Evolutionary conservation across 2,329 filamentous ascomycete genomes (phyloP).

Genomic region (Pyricularia sp.): DNA sequence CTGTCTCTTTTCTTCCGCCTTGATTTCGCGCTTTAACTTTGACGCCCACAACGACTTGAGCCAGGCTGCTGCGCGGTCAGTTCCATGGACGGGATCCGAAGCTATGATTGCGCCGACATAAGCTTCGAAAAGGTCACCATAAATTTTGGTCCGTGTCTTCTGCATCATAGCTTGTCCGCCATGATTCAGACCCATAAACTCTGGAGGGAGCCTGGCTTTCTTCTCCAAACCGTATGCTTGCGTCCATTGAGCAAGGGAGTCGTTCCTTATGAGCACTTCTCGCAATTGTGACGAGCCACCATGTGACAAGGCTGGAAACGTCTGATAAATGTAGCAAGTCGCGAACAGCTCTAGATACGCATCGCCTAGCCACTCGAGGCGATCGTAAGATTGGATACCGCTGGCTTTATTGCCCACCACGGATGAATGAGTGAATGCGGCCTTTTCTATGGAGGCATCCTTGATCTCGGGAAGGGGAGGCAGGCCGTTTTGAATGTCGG

Average conservation of each 20-base stretch:
- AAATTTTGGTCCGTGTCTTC: conserved; percentile 59
- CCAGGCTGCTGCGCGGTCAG: conserved; percentile 56
- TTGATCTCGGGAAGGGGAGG: conserved; percentile 54
- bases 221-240: conserved; percentile 61
- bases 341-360: conserved; percentile 68
- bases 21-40: conserved; percentile 48
- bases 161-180: conserved; percentile 28
- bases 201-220: conserved; percentile 46
- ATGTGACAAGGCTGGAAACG: conserved; percentile 54
- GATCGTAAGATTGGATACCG: conserved; percentile 56
- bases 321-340: conserved; percentile 61
- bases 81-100: conserved; percentile 54
- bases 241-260: conserved; percentile 63
- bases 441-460: conserved; percentile 48
- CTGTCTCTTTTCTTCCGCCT: conserved; percentile 22
- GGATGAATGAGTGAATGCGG: conserved; percentile 56
- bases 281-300: conserved; percentile 68
- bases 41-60: conserved; percentile 65
- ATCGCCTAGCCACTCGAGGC: conserved; percentile 83
- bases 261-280: conserved; percentile 72
- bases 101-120: conserved; percentile 75
- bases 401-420: conserved; percentile 25
- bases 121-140: conserved; percentile 84
- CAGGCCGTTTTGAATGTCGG: conserved; percentile 35
- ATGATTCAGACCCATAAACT: conserved; percentile 23